phyloP scores from a whole-genome alignment of 2,329 filamentous ascomycete species.

The Elsinoe ampelina region DNA sequence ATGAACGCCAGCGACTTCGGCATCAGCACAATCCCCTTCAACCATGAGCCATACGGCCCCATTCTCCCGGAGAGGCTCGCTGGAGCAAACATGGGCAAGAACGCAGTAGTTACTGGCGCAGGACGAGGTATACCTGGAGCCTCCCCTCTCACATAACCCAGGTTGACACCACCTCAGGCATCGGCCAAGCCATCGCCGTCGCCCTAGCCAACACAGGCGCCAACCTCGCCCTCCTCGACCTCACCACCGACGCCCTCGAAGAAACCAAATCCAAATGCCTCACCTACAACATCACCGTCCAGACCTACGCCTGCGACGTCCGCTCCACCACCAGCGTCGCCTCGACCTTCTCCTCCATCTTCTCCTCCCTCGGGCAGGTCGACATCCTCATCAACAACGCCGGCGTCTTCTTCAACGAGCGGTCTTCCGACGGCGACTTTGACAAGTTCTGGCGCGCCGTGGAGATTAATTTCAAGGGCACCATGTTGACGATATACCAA shows the following conservation, averaged over 20 bases:
- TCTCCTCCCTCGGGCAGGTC: not conserved
- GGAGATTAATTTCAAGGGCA: conserved; percentile 9
- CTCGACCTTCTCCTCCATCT: not conserved
- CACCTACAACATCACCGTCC: not conserved
- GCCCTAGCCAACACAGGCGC: conserved; percentile 5
- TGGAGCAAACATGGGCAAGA: not conserved
- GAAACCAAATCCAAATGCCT: not conserved
- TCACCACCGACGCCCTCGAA: not conserved
- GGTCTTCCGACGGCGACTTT: conserved; percentile 5
- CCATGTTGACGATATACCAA: conserved; percentile 3
- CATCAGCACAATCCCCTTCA: not conserved
- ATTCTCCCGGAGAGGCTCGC: conserved; percentile 6
- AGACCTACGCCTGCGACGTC: not conserved
- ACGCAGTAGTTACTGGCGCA: conserved; percentile 2
- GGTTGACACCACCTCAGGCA: not conserved
- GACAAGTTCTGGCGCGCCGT: conserved; percentile 10
- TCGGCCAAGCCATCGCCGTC: conserved; percentile 6
- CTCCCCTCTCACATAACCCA: not conserved
- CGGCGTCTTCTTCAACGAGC: conserved; percentile 7
- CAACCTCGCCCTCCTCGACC: conserved; percentile 1
- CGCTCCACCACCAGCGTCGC: not conserved
- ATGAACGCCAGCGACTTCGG: conserved; percentile 3
- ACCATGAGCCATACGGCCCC: conserved; percentile 5
- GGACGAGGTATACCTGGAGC: not conserved
- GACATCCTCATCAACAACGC: conserved; percentile 13